Conservation (phyloP, 805 yeast species). For the Candida palmyrensis region DNA sequence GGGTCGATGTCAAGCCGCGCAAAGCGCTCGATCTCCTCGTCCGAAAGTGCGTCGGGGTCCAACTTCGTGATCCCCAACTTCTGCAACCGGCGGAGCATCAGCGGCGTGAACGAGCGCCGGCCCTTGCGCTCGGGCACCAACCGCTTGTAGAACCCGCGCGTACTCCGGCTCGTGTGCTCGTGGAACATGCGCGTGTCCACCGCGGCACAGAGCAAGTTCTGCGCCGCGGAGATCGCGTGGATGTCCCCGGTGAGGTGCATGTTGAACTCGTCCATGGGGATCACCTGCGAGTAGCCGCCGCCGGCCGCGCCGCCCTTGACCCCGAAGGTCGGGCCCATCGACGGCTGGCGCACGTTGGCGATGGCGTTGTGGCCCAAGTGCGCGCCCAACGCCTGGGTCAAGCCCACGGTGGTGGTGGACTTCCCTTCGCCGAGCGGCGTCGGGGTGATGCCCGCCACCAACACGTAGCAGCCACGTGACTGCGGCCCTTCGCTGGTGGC, state of each 20-base stretch:
- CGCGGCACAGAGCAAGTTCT: conserved; percentile 92
- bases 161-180: conserved; percentile 76
- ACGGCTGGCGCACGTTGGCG: conserved; percentile 96
- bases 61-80: conserved; percentile 80
- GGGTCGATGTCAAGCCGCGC: conserved; percentile 89
- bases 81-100: conserved; percentile 69
- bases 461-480: conserved; percentile 77
- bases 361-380: conserved; percentile 76
- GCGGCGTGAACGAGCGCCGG: conserved; percentile 67
- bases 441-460: conserved; percentile 97
- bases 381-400: conserved; percentile 96
- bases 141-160: conserved; percentile 74
- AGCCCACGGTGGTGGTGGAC: conserved; percentile 92
- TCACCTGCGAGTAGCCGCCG: conserved; percentile 96
- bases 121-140: conserved; percentile 86
- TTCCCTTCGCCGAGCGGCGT: conserved; percentile 98
- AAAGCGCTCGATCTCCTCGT: conserved; percentile 67
- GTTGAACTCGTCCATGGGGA: conserved; percentile 98
- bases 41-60: conserved; percentile 74
- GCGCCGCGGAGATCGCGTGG: conserved; percentile 93
- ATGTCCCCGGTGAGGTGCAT: conserved; percentile 97
- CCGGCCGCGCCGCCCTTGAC: conserved; percentile 99
- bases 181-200: conserved; percentile 97
- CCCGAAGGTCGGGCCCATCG: conserved; percentile 99
- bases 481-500: conserved; percentile 62